Base-by-base conservation (phyloP, 495 filamentous ascomycete species). In the Neurospora tetrasperma region DNA sequence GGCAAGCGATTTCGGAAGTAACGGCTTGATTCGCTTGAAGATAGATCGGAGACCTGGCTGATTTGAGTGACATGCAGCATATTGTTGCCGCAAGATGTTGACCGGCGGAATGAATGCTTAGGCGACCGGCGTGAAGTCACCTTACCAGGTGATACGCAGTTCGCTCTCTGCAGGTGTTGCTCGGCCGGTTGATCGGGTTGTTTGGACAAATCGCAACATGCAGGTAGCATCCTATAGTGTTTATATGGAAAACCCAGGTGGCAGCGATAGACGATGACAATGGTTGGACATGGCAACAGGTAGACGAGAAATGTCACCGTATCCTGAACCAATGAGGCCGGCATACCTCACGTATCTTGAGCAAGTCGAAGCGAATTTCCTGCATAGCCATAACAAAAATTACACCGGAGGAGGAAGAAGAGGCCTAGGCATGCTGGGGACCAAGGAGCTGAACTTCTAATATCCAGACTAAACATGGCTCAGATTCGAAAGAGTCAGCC, bases 201-300 rank as follows among this genome's bases (percentile, higher is more conserved):
- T 42, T 59, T 48, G 71, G 73, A 73, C 74, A 73, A 73, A 78
- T 79, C 76, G 72, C 71, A 73, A 74, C 73, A 76, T 75, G 73
- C 76, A 73, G 54, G 16, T 66, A 31, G 27, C 54, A 66, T 66
- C 12, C 3, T 66, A 35, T 66, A 31, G 27, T 38, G 54, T 27
- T 66, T 14, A 66, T 66, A 62, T 62, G 54, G 14, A 18, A 35
- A 66, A 16, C 27, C 6, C 54, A 66, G 27, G 9, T 66, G 54
- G 54, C 27, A 66, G 54, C 14, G 54, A 66, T 38, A 66, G 27
- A 66, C 31, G 54, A 9, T 66, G 54, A 23, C 31, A 27, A 66
- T 35, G 54, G 54, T 66, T 66, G 23, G 54, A 66, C 54, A 66
- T 18, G 27, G 54, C 12, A 66, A 35, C 54, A 66, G 23, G 27